phyloP scores from a whole-genome alignment of 176 grass and related monocot genomes.

The Hyparrhenia diplandra region DNA sequence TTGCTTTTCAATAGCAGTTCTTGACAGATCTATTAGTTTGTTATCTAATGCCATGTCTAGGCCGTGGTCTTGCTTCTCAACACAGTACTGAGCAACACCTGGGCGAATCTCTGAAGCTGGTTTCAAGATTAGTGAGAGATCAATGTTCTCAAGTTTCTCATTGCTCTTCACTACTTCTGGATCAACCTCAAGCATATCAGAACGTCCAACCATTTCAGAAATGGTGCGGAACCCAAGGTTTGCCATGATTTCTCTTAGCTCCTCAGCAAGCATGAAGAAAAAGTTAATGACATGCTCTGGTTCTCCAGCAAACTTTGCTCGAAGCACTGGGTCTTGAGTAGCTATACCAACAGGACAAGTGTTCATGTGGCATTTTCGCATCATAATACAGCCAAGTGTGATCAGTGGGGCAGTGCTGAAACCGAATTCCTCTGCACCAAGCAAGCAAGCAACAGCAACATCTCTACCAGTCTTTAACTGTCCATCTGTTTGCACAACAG shows the following conservation, averaged over 20 bases:
- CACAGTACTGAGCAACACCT: conserved; percentile 75
- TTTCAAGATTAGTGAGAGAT: conserved; percentile 85
- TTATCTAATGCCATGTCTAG: conserved; percentile 89
- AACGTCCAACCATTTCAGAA: conserved; percentile 93
- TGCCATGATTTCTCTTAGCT: conserved; percentile 94
- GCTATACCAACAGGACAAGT: conserved; percentile 97
- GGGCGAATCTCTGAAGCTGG: conserved; percentile 80
- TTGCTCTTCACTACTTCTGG: conserved; percentile 78
- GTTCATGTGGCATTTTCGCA: conserved; percentile 97
- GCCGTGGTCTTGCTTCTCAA: conserved; percentile 93
- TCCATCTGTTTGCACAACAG: conserved; percentile 92
- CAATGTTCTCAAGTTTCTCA: conserved; percentile 93
- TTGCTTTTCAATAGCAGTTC: conserved; percentile 59
- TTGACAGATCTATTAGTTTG: conserved; percentile 67
- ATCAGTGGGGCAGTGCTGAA: conserved; percentile 98
- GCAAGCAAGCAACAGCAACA: conserved; percentile 90
- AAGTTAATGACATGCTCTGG: conserved; percentile 99
- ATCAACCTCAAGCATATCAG: conserved; percentile 94
- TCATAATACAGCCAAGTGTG: conserved; percentile 99
- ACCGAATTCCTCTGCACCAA: conserved; percentile 99
- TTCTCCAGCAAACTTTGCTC: conserved; percentile 94
- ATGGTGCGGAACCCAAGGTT: conserved; percentile 72
- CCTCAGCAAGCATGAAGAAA: conserved; percentile 99
- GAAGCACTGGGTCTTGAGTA: conserved; percentile 95
- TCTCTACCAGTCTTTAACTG: conserved; percentile 98